Evolutionary conservation across 345 rosid species (phyloP).

Genomic region (Hypericum perforatum): DNA sequence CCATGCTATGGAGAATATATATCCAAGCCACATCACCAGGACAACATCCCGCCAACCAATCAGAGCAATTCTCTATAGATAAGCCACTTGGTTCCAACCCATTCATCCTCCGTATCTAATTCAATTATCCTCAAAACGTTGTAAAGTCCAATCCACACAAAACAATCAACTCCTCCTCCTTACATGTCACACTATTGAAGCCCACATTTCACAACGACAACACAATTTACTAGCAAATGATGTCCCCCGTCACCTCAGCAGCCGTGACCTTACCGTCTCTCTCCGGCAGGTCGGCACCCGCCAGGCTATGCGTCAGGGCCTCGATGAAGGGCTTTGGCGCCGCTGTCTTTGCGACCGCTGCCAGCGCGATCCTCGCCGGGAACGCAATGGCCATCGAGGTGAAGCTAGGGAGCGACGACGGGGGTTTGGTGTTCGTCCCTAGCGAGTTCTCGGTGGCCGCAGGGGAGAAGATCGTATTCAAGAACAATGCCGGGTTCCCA

Average conservation of each 20-base stretch:
- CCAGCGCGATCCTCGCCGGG: conserved; percentile 52
- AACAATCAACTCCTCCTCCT: conserved; percentile 21
- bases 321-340: conserved; percentile 52
- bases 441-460: conserved; percentile 35
- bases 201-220: background rate
- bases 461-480: conserved; percentile 85
- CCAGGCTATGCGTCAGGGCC: conserved; percentile 37
- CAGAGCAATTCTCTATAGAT: conserved; percentile 26
- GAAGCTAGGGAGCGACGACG: conserved; percentile 60
- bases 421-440: conserved; percentile 60
- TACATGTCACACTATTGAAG: conserved; percentile 9
- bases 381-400: conserved; percentile 74
- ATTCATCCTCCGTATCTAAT: background rate
- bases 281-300: conserved; percentile 38
- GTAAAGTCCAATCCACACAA: conserved; percentile 20
- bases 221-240: conserved; percentile 2
- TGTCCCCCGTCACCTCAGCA: conserved; percentile 82
- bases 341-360: conserved; percentile 49
- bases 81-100: conserved; percentile 22
- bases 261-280: conserved; percentile 70
- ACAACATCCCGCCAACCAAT: conserved; percentile 29
- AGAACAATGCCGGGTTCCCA: conserved; percentile 87
- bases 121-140: too few species aligned
- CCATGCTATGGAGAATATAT: too few species aligned
- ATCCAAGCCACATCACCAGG: too few species aligned